A percentile compares a stretch with the other conserved stretches of the same genome.
Evolutionary conservation across 2,329 filamentous ascomycete genomes (phyloP).

Genomic region (Stachybotrys chartarum): DNA sequence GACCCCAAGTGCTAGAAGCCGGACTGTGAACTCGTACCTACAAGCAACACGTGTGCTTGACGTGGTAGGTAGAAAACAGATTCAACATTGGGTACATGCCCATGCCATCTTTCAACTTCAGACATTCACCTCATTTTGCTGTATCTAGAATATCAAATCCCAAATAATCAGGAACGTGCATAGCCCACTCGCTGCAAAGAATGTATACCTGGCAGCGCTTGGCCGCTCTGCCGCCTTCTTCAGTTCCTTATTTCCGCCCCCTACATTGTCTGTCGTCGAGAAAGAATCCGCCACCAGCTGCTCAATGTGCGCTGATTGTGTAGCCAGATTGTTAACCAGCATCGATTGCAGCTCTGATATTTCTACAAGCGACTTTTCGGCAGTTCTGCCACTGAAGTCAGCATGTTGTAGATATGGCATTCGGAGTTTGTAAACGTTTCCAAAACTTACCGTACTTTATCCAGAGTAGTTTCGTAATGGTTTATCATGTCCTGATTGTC

Average conservation of each 20-base stretch:
- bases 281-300: conserved; percentile 80
- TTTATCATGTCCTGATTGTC: conserved; percentile 90
- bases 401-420: conserved; percentile 1
- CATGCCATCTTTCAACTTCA: neutral
- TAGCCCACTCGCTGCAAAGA: conserved; percentile 70
- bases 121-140: neutral
- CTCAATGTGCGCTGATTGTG: conserved; percentile 83
- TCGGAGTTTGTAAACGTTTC: neutral
- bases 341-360: conserved; percentile 89
- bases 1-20: neutral
- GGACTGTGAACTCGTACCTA: neutral
- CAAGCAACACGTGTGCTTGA: neutral
- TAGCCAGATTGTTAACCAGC: conserved; percentile 75
- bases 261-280: conserved; percentile 77
- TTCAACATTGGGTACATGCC: neutral
- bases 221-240: conserved; percentile 70
- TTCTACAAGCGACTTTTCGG: conserved; percentile 84
- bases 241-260: conserved; percentile 82
- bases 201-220: conserved; percentile 70
- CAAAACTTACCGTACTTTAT: conserved; percentile 76
- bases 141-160: conserved; percentile 52
- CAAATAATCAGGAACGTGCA: conserved; percentile 69
- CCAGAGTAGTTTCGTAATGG: conserved; percentile 88
- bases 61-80: no score
- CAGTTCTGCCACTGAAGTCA: conserved; percentile 48